Percentiles rank a stretch among this genome's conserved stretches.
Evolutionary conservation across 2,329 filamentous ascomycete genomes (phyloP).

Genomic region (Leptographium radiaticola): DNA sequence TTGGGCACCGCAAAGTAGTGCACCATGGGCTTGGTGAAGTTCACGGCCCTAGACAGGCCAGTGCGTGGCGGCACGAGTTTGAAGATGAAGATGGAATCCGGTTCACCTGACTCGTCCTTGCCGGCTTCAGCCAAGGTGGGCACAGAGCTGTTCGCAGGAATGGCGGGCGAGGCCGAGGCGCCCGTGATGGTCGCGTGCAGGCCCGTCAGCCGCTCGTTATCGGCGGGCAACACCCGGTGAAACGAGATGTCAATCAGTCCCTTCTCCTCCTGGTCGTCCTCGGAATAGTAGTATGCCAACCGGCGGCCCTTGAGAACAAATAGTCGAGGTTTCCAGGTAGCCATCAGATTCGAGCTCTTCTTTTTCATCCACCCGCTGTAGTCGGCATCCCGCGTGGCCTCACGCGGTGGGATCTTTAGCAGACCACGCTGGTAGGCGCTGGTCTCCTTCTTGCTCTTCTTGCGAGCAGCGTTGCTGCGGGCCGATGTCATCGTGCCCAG

Average conservation of each 20-base stretch:
- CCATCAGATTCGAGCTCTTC: conserved; percentile 90
- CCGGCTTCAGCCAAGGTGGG: conserved; percentile 33
- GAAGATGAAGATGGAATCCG: conserved; percentile 84
- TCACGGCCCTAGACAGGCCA: conserved; percentile 79
- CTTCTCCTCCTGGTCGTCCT: conserved; percentile 83
- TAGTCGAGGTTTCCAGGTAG: conserved; percentile 93
- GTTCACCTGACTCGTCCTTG: conserved; percentile 21
- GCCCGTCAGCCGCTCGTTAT: conserved; percentile 80
- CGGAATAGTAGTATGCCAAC: conserved; percentile 90
- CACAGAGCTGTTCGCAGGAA: conserved; percentile 32
- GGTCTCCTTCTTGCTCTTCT: conserved; percentile 86
- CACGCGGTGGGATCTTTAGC: conserved; percentile 64
- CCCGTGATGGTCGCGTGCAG: conserved; percentile 87
- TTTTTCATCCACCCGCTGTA: conserved; percentile 99
- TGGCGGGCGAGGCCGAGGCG: conserved; percentile 56
- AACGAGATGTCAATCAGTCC: conserved; percentile 96
- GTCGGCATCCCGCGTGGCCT: conserved; percentile 77
- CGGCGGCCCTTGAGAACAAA: conserved; percentile 88
- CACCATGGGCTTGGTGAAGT: conserved; percentile 93
- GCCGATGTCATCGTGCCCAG: conserved; percentile 33
- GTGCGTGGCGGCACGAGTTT: conserved; percentile 87
- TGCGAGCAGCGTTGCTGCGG: conserved; percentile 27
- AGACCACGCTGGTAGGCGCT: conserved; percentile 86
- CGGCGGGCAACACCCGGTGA: conserved; percentile 88
- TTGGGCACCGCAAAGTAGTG: conserved; percentile 97